Base-by-base conservation (phyloP, 805 yeast species). In the Saccharomycopsis sp. region DNA sequence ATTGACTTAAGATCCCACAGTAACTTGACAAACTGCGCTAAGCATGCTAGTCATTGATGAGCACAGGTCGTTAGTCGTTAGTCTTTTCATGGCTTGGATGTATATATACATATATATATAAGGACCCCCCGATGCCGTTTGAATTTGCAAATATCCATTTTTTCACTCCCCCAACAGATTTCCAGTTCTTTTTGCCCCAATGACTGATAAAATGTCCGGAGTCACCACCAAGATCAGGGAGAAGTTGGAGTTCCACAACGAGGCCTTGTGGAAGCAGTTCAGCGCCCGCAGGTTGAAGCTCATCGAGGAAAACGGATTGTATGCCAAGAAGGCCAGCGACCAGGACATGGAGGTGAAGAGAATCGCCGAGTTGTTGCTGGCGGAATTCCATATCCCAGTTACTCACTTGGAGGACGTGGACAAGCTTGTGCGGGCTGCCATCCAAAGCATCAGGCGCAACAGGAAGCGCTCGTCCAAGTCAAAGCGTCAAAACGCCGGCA, bases 381-480 rank as follows among this genome's bases (percentile, higher is more conserved):
- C 68, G 2, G 98, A 92, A 61, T 92, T 85, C 53, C 74, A 76
- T 4, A 88, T 77, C 56, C 72, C 80, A 2, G 61, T 60, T 2
- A 69, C 68, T 4, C 68, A 75, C 10, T 61, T 76, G 20, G 59
- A 65, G 1, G 97, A 92, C 50, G 89, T 89, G 56, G 95, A 87
- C 58, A 83, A 80, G 57, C 67, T 89, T 26, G 96, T 92, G 0
- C 67, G 95, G 27, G 94, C 95, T 7, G 97, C 96, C 1, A 80
- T 89, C 20, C 98, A 89, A 60, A 80, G 94, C 38, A 96, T 84
- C 1, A 65, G 97, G 48, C 67, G 98, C 50, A 89, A 89, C 58
- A 69, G 95, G 45, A 84, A 80, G 54, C 60, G 95, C 49, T 72
- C 75, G 5, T 32, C 38, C 21, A 41, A 37, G n/a, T n/a, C n/a